A percentile compares a stretch with the other conserved stretches of the same genome.
These are phyloP conservation scores for Podila horticola DNA, from an alignment of 192 early-diverging fungal species.

Conservation along the genomic window DNA sequence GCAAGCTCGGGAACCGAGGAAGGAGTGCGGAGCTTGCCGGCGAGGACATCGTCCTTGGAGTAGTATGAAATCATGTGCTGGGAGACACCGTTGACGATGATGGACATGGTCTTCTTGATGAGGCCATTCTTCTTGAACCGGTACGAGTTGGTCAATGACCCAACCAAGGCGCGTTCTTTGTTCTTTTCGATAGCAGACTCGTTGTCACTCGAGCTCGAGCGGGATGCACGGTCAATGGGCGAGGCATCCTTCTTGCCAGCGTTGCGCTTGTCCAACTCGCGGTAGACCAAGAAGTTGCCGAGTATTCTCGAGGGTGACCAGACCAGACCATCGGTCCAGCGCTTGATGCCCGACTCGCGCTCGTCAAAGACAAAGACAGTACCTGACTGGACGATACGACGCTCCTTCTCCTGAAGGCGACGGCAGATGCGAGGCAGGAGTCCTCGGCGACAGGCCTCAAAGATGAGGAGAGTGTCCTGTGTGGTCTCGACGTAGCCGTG, in stretches of 20 bases:
- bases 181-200: constrained; percentile 53
- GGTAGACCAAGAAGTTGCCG: constrained; percentile 84
- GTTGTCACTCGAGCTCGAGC: constrained; percentile 28
- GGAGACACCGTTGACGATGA: constrained; percentile 67
- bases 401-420: constrained; percentile 78
- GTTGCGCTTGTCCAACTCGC: constrained; percentile 70
- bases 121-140: constrained; percentile 70
- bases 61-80: constrained; percentile 72
- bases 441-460: constrained; percentile 80
- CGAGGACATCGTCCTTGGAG: constrained; percentile 63
- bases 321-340: constrained; percentile 87
- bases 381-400: constrained; percentile 74
- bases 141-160: constrained; percentile 66
- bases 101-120: constrained; percentile 84
- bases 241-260: constrained; percentile 62
- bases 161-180: constrained; percentile 64
- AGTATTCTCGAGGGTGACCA: constrained; percentile 89
- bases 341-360: constrained; percentile 81
- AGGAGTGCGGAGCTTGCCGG: constrained; percentile 60
- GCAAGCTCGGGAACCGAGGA: constrained; percentile 62
- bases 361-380: constrained; percentile 89
- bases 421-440: constrained; percentile 73
- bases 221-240: constrained; percentile 39
- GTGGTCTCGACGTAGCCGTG: constrained; percentile 78
- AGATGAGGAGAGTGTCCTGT: constrained; percentile 79